Percentiles rank a stretch among this genome's conserved stretches.
phyloP scores from a whole-genome alignment of 495 filamentous ascomycete genomes.

The Hapsidospora chrysogenum region DNA sequence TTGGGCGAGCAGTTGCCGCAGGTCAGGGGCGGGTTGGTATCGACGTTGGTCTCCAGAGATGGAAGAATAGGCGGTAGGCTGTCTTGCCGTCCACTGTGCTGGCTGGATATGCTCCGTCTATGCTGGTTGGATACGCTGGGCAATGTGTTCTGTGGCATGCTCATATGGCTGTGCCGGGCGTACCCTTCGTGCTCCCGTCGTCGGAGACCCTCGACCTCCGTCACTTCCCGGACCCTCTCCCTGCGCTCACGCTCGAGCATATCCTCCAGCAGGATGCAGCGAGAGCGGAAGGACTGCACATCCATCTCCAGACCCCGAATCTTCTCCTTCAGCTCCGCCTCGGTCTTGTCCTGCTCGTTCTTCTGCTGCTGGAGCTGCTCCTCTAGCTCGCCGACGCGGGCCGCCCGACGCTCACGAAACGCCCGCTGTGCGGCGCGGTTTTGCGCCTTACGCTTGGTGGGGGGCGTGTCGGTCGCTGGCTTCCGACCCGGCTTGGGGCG shows the following conservation, averaged over 20 bases:
- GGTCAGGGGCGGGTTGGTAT: conserved; percentile 16
- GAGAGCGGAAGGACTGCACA: conserved; percentile 21
- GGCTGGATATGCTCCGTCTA: background rate
- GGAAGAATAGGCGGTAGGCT: background rate
- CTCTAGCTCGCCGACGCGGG: conserved; percentile 72
- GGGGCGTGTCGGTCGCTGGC: conserved; percentile 78
- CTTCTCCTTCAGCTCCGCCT: conserved; percentile 27
- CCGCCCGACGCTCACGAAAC: conserved; percentile 75
- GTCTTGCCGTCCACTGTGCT: background rate
- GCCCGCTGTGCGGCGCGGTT: conserved; percentile 86
- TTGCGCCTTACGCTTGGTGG: conserved; percentile 83
- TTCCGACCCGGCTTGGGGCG: conserved; percentile 87
- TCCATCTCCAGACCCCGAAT: conserved; percentile 27
- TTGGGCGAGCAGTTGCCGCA: conserved; percentile 34
- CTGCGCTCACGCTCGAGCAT: conserved; percentile 24
- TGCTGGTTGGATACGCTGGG: no score
- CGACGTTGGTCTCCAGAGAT: conserved; percentile 3
- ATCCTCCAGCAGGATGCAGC: conserved; percentile 23
- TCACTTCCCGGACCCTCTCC: conserved; percentile 8
- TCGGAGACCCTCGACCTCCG: conserved; percentile 10
- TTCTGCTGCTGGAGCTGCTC: conserved; percentile 57
- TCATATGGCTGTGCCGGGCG: no score
- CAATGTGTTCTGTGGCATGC: no score
- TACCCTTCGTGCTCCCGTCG: no score
- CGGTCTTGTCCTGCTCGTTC: conserved; percentile 26